These are phyloP conservation scores for Skeletonema marinoi DNA, from an alignment of 108 stramenopile species.

Conservation along the genomic window DNA sequence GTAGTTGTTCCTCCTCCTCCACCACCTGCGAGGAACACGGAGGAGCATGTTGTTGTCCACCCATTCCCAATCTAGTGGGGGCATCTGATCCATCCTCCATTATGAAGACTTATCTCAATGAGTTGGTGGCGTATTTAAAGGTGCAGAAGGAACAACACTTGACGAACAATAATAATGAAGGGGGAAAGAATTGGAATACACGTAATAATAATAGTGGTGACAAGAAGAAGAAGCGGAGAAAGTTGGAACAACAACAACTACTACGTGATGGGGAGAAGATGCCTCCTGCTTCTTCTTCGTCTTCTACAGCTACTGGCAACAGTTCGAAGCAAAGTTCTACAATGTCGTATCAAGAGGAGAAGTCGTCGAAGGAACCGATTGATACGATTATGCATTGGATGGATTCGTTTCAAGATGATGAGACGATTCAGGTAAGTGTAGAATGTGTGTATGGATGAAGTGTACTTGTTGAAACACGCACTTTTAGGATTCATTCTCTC, in stretches of 20 bases:
- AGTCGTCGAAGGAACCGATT: conserved; percentile 2
- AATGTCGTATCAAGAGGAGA: background rate
- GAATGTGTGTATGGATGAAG: background rate
- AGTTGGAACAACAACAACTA: background rate
- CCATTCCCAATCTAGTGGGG: background rate
- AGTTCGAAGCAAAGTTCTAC: no score
- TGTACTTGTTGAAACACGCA: background rate
- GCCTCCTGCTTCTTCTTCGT: background rate
- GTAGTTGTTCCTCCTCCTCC: no score
- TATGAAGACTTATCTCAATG: background rate
- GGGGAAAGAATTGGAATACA: no score
- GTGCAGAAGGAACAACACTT: background rate
- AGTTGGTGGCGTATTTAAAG: background rate
- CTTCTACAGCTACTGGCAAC: background rate
- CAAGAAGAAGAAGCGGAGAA: background rate
- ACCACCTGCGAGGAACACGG: no score
- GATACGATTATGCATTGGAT: conserved; percentile 32
- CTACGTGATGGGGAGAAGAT: background rate
- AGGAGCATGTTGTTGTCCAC: no score
- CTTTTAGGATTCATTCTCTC: background rate
- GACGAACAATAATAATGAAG: background rate
- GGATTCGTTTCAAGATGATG: conserved; percentile 34
- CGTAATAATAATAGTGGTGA: background rate
- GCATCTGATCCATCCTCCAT: background rate
- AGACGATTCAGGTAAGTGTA: conserved; percentile 21